A percentile compares a stretch with the other conserved stretches of the same genome.
phyloP scores from a whole-genome alignment of 2,329 filamentous ascomycete species.

The Cladosporium austrohemisphaericum region DNA sequence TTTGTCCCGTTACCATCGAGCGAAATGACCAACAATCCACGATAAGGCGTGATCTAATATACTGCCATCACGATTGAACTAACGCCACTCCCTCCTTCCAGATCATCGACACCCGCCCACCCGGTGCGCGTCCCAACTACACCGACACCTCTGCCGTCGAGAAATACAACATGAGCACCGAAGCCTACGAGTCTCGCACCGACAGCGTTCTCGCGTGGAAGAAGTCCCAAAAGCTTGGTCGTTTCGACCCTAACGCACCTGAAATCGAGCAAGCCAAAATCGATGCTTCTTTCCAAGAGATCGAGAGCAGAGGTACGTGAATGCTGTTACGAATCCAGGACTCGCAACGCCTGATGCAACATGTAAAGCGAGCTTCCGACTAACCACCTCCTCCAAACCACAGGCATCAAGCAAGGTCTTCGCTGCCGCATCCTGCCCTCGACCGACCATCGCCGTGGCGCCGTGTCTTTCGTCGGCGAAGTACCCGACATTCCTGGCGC shows the following conservation, averaged over 20 bases:
- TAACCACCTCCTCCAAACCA: not conserved
- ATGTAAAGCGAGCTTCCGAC: not conserved
- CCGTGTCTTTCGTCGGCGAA: constrained; percentile 67
- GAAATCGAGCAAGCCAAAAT: constrained; percentile 69
- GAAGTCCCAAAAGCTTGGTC: constrained; percentile 87
- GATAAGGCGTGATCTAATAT: not conserved
- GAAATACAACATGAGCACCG: constrained; percentile 84
- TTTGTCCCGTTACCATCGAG: no score
- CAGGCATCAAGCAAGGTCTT: constrained; percentile 37
- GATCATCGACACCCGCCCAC: constrained; percentile 77
- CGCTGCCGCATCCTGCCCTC: constrained; percentile 51
- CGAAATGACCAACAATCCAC: not conserved
- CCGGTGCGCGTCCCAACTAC: constrained; percentile 71
- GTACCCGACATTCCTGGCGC: constrained; percentile 67
- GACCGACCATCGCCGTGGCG: constrained; percentile 66
- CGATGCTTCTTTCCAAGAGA: constrained; percentile 64
- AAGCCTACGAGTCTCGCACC: constrained; percentile 78
- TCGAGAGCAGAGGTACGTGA: constrained; percentile 60
- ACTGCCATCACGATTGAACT: not conserved
- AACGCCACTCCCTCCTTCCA: constrained; percentile 34
- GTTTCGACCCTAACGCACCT: constrained; percentile 84
- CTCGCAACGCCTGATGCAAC: no score
- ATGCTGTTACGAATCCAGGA: no score
- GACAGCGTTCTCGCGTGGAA: constrained; percentile 96
- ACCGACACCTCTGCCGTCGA: constrained; percentile 75